Evolutionary conservation across 805 yeast species (phyloP).

Genomic region (Danielozyma ontarioensis): DNA sequence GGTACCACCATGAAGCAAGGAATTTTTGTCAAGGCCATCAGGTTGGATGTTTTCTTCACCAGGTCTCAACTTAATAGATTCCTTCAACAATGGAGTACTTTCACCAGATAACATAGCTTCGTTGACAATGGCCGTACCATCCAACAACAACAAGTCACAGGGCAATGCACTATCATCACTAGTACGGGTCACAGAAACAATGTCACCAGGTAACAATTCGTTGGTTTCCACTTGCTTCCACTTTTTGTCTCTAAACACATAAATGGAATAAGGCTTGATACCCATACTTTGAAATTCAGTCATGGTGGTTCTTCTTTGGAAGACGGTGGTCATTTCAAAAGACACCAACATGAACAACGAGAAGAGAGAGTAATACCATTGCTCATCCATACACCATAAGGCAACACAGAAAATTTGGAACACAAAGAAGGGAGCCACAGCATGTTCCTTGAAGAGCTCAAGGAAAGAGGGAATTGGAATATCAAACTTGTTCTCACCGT

Average conservation of each 20-base stretch:
- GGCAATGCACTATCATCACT: constrained; percentile 90
- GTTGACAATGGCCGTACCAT: constrained; percentile 92
- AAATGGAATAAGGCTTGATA: constrained; percentile 79
- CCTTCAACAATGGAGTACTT: constrained; percentile 93
- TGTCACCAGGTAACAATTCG: constrained; percentile 84
- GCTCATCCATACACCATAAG: constrained; percentile 92
- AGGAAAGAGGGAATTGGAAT: constrained; percentile 90
- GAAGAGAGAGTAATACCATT: constrained; percentile 92
- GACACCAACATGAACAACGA: constrained; percentile 87
- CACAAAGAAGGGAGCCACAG: constrained; percentile 96
- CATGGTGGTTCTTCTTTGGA: constrained; percentile 93
- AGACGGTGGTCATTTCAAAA: constrained; percentile 91
- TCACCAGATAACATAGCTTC: constrained; percentile 99
- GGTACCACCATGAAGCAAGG: constrained; percentile 92
- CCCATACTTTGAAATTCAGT: constrained; percentile 96
- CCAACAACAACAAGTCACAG: constrained; percentile 81
- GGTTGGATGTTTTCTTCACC: constrained; percentile 59
- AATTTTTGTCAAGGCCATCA: constrained; percentile 84
- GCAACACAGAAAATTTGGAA: constrained; percentile 95
- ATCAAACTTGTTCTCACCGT: constrained; percentile 85
- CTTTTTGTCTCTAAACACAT: constrained; percentile 60
- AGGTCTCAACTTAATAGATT: constrained; percentile 83
- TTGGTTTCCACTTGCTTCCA: constrained; percentile 73
- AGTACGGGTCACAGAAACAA: constrained; percentile 83
- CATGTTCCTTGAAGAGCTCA: constrained; percentile 94